phyloP scores from a whole-genome alignment of 305 asterid species.

The Stenogyne calaminthoides region DNA sequence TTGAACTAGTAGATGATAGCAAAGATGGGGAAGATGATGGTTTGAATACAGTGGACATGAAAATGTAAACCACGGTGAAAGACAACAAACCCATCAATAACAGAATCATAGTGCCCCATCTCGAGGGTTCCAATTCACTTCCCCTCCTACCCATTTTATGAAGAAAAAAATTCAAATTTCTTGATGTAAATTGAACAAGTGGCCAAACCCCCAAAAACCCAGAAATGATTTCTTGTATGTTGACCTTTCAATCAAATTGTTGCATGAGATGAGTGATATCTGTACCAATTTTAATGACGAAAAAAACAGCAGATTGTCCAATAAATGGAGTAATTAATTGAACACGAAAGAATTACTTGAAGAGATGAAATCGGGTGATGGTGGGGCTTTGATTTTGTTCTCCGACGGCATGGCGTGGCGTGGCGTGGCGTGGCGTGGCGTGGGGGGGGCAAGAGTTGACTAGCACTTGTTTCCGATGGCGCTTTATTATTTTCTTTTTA shows the following conservation, averaged over 20 bases:
- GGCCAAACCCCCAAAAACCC: slow-evolving; percentile 22
- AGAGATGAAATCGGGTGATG: slow-evolving; percentile 6
- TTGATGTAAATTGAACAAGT: neutral
- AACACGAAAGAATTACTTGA: slow-evolving; percentile 13
- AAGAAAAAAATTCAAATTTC: neutral
- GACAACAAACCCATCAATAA: slow-evolving; percentile 76
- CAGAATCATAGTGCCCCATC: slow-evolving; percentile 61
- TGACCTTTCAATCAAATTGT: slow-evolving; percentile 29
- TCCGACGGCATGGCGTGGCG: slow-evolving; percentile 20
- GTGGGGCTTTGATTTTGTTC: slow-evolving; percentile 10
- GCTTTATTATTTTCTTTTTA: no score
- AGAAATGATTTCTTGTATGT: slow-evolving; percentile 7
- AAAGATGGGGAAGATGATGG: slow-evolving; percentile 27
- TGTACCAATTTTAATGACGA: neutral
- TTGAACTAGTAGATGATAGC: slow-evolving; percentile 28
- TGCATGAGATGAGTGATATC: slow-evolving; percentile 25
- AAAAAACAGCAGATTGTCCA: neutral
- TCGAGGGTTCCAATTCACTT: slow-evolving; percentile 53
- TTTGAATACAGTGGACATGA: slow-evolving; percentile 56
- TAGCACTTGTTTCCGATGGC: neutral
- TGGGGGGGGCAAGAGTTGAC: slow-evolving; percentile 34
- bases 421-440: no score
- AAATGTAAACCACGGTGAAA: slow-evolving; percentile 58
- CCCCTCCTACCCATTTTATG: slow-evolving; percentile 75
- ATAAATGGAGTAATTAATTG: neutral